These are phyloP conservation scores for Backusella liffmaniae DNA, from an alignment of 192 early-diverging fungal genomes.

Conservation along the genomic window DNA sequence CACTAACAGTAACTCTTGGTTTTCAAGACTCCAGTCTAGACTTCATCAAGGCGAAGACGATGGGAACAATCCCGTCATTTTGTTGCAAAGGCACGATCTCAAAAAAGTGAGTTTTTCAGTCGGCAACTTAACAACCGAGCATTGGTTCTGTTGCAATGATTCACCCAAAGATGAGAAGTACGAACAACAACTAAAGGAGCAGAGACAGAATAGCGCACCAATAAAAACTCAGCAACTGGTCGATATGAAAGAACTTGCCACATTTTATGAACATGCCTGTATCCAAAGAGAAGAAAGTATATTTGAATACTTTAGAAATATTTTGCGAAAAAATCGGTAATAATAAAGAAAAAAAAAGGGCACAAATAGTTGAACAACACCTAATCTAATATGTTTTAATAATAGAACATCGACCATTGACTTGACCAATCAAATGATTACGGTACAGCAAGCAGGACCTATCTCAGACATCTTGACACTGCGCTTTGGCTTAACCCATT, in stretches of 20 bases:
- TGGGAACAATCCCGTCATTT: not conserved
- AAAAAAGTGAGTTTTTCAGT: constrained; percentile 12
- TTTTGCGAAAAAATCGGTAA: constrained; percentile 14
- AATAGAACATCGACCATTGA: constrained; percentile 18
- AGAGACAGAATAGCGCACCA: not conserved
- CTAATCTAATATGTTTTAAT: not conserved
- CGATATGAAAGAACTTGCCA: constrained; percentile 7
- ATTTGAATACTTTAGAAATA: constrained; percentile 14
- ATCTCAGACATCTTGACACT: constrained; percentile 75
- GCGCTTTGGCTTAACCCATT: constrained; percentile 64
- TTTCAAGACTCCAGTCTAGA: constrained; percentile 25
- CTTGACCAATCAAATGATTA: constrained; percentile 40
- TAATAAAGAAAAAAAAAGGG: not conserved
- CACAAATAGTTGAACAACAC: not conserved
- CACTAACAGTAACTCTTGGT: constrained; percentile 10
- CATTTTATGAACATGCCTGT: constrained; percentile 27
- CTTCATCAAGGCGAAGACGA: constrained; percentile 11
- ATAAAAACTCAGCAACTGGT: not conserved
- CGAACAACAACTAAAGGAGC: not conserved
- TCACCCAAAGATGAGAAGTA: constrained; percentile 12
- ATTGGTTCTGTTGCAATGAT: constrained; percentile 1
- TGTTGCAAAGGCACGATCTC: constrained; percentile 19
- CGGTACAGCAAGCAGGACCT: constrained; percentile 56
- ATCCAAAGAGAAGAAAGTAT: constrained; percentile 24
- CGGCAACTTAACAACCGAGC: constrained; percentile 9